Evolutionary conservation across 139 green algal species (phyloP), one percentile per base, ranked within the genome.

Genomic region (Chlorella sp.): DNA sequence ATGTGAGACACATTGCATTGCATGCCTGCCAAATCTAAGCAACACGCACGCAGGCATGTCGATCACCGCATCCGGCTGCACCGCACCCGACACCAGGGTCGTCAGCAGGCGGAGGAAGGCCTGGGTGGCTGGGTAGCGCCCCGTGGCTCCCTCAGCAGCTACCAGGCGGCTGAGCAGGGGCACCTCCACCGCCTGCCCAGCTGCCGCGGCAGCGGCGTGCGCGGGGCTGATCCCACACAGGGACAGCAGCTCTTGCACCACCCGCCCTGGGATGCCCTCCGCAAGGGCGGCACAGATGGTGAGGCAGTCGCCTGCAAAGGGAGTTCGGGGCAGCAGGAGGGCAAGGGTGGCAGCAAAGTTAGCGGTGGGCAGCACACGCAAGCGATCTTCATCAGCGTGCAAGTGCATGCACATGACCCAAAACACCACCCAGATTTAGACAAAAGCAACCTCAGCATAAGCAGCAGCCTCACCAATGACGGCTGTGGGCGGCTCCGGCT

Each of bases 61-160:
- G n/a, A n/a, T n/a, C n/a, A n/a, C n/a, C n/a, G n/a, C n/a, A n/a
- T n/a, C n/a, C n/a, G n/a, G n/a, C n/a, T n/a, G n/a, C n/a, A n/a
- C n/a, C n/a, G n/a, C 81, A 57, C 81, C 78, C 11, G 80, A 68
- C 55, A 93, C 74, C 28, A 94, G 91, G 7, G 30, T 65, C 23
- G 82, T 69, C 2, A 87, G 56, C n/a, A 93, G 89, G 21, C 38
- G 12, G 6, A 95, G 70, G 20, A 92, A 70, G 28, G 87, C 86
- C 4, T 30, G 32, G 0, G 88, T 95, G 13, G 88, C 74, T 1
- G 92, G 89, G 82, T 93, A 95, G 23, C 41, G 39, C 44, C 87
- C 86, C 21, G n/a, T 20, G 6, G 86, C 81, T 17, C 41, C 63
- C 81, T 94, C 92, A 16, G 89, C 71, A 41, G 21, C 55, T 32